A percentile compares a stretch with the other conserved stretches of the same genome.
Evolutionary conservation across 345 rosid species (phyloP).

Genomic region (Toxicodendron radicans): DNA sequence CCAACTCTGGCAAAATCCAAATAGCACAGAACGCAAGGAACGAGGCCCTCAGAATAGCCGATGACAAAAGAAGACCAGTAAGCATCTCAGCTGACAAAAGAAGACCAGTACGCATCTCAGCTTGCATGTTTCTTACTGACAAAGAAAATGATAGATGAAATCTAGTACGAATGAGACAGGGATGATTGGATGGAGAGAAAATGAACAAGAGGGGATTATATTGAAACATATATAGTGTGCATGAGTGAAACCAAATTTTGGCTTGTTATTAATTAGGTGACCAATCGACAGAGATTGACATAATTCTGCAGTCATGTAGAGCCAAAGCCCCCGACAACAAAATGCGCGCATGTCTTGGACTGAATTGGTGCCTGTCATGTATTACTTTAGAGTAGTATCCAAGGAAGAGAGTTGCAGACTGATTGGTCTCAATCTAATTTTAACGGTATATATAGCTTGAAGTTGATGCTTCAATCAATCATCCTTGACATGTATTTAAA

Average conservation of each 20-base stretch:
- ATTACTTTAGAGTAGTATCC: conserved; percentile 32
- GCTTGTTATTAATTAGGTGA: conserved; percentile 34
- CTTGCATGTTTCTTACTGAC: conserved; percentile 15
- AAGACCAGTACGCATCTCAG: conserved; percentile 27
- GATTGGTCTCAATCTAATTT: not conserved
- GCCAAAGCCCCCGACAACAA: conserved; percentile 6
- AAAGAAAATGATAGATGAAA: conserved; percentile 2
- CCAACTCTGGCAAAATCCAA: conserved; percentile 22
- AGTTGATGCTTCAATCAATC: not conserved
- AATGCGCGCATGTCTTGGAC: conserved; percentile 9
- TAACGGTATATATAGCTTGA: conserved; percentile 13
- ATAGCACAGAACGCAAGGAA: conserved; percentile 23
- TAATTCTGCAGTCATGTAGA: not conserved
- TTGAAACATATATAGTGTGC: conserved; percentile 6
- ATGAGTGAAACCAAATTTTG: not conserved
- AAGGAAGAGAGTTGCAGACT: conserved; percentile 19
- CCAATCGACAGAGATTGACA: not conserved
- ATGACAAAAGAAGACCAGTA: not conserved
- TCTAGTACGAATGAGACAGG: not conserved
- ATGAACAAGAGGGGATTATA: conserved; percentile 19
- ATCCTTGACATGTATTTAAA: too few species aligned
- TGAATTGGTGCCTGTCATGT: conserved; percentile 4
- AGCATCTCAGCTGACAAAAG: too few species aligned
- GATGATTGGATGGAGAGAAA: conserved; percentile 20
- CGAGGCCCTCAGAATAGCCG: conserved; percentile 5